Percentiles rank a stretch among this genome's conserved stretches.
Evolutionary conservation across 2,329 filamentous ascomycete species (phyloP).

Genomic region (Aspergillus tamarii): DNA sequence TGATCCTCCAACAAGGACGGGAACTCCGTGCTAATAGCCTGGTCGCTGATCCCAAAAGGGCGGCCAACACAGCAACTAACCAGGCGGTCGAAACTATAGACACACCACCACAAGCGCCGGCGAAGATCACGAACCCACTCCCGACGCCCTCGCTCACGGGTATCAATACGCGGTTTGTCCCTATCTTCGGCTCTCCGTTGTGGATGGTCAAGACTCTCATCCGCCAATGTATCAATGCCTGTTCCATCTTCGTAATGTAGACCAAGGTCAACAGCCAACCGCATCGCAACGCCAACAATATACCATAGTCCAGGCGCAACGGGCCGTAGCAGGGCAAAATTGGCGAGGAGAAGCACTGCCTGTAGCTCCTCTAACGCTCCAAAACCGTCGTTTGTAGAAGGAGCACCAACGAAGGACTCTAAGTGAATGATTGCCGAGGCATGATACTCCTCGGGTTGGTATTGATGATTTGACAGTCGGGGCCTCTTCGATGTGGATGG

Average conservation of each 20-base stretch:
- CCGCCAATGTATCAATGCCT: constrained; percentile 56
- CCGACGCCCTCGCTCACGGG: constrained; percentile 66
- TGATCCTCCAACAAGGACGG: constrained; percentile 86
- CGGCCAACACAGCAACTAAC: constrained; percentile 92
- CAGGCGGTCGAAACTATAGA: constrained; percentile 91
- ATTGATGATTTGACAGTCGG: constrained; percentile 63
- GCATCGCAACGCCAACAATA: constrained; percentile 90
- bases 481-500: constrained; percentile 47
- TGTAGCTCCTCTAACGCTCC: constrained; percentile 91
- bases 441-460: constrained; percentile 92
- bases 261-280: constrained; percentile 86
- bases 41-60: constrained; percentile 93
- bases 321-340: constrained; percentile 86
- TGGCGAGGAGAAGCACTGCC: constrained; percentile 86
- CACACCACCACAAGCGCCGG: constrained; percentile 92
- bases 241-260: constrained; percentile 90
- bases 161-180: constrained; percentile 46
- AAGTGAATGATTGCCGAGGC: constrained; percentile 91
- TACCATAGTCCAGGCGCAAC: constrained; percentile 96
- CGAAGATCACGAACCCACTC: constrained; percentile 87
- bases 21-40: constrained; percentile 93
- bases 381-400: constrained; percentile 65
- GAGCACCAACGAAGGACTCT: constrained; percentile 77
- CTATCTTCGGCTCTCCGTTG: constrained; percentile 25
- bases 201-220: constrained; percentile 35